Percentiles rank a stretch among this genome's conserved stretches.
Evolutionary conservation across 1,139 yeast genomes (phyloP).

Genomic region (Pichia sp.): DNA sequence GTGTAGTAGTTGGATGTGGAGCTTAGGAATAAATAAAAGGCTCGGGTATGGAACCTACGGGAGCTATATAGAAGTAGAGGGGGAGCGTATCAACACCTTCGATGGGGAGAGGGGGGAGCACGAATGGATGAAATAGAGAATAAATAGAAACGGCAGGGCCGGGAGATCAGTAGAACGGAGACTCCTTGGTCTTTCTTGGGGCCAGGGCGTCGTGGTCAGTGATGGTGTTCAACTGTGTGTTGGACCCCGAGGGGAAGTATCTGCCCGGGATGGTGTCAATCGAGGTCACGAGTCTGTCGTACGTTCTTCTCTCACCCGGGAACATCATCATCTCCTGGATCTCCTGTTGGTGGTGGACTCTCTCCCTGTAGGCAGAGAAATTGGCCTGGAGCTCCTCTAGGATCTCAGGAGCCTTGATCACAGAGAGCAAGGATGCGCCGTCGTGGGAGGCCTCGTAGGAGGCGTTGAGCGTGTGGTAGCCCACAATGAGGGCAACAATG

Average conservation of each 20-base stretch:
- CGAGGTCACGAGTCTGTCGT: constrained; percentile 23
- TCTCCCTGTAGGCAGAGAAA: constrained; percentile 26
- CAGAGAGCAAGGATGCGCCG: constrained; percentile 26
- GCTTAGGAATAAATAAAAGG: neutral
- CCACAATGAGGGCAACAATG: constrained; percentile 21
- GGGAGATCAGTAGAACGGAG: constrained; percentile 22
- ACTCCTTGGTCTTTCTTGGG: constrained; percentile 31
- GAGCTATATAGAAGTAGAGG: neutral
- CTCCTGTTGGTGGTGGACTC: constrained; percentile 25
- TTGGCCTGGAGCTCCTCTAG: constrained; percentile 24
- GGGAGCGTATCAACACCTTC: neutral
- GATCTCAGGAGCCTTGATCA: constrained; percentile 19
- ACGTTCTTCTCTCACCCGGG: constrained; percentile 22
- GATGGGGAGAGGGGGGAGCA: neutral
- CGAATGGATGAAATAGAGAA: constrained; percentile 10
- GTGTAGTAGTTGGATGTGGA: neutral
- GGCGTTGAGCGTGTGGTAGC: constrained; percentile 23
- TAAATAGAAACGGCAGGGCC: neutral
- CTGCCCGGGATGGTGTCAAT: constrained; percentile 32
- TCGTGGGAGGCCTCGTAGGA: constrained; percentile 27
- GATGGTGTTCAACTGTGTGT: constrained; percentile 27
- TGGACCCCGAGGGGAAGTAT: constrained; percentile 26
- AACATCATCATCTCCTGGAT: constrained; percentile 25
- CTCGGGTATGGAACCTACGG: neutral
- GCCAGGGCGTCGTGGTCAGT: constrained; percentile 28